A percentile compares a stretch with the other conserved stretches of the same genome.
Evolutionary conservation across 306 rosid species (phyloP).

Genomic region (Cyclanthera cordifolia): DNA sequence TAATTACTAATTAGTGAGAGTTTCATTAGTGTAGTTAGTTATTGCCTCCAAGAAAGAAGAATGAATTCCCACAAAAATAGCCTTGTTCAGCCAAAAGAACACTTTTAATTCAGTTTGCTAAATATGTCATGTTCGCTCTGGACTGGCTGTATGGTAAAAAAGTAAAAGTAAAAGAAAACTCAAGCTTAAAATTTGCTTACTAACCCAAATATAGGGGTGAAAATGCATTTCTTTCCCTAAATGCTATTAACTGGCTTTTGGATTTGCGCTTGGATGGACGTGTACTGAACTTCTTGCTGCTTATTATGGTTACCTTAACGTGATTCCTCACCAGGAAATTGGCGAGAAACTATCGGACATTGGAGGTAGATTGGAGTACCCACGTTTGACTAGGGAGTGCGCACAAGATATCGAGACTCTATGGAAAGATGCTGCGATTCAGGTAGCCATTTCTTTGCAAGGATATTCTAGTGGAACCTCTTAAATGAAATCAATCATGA

Average conservation of each 20-base stretch:
- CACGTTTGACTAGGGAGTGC: slow-evolving; percentile 62
- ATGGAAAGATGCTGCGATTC: slow-evolving; percentile 88
- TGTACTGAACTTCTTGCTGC: background rate
- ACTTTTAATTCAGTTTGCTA: background rate
- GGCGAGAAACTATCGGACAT: slow-evolving; percentile 79
- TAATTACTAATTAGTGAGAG: background rate
- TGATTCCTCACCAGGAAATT: slow-evolving; percentile 39
- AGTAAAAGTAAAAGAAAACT: background rate
- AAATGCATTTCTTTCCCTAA: background rate
- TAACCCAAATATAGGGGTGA: background rate
- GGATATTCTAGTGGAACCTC: slow-evolving; percentile 11
- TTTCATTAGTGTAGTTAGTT: background rate
- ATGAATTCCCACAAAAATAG: no score
- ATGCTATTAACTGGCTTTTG: background rate
- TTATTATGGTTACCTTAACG: background rate
- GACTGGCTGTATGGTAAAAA: background rate
- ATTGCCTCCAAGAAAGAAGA: no score
- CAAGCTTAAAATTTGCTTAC: background rate
- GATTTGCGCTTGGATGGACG: background rate
- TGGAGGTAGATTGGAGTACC: slow-evolving; percentile 79
- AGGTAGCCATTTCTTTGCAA: slow-evolving; percentile 38
- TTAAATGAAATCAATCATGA: background rate
- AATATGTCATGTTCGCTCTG: background rate
- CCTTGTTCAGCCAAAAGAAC: no score
- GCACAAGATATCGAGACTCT: slow-evolving; percentile 73